phyloP scores from a whole-genome alignment of 768 basidiomycete genomes.

The Hericium erinaceus region DNA sequence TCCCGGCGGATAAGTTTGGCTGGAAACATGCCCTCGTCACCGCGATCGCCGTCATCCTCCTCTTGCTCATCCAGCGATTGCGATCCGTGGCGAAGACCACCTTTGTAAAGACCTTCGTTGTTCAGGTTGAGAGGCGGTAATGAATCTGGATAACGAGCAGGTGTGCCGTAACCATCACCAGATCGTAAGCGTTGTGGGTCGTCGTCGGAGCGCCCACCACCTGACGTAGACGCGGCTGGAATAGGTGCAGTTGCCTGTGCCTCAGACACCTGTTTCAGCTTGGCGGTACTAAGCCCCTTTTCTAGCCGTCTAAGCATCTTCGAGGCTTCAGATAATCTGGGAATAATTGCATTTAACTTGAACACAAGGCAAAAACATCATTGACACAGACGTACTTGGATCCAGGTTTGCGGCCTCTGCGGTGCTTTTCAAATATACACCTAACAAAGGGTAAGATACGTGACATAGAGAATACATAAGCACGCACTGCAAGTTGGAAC shows the following conservation, averaged over 20 bases:
- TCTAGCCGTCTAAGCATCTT: slow-evolving; percentile 84
- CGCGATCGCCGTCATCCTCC: slow-evolving; percentile 58
- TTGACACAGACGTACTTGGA: slow-evolving; percentile 57
- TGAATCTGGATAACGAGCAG: slow-evolving; percentile 33
- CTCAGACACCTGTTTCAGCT: slow-evolving; percentile 46
- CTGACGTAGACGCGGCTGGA: slow-evolving; percentile 19
- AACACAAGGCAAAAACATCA: neutral
- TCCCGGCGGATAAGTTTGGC: slow-evolving; percentile 67
- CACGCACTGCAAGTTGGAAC: slow-evolving; percentile 53
- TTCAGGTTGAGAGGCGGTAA: slow-evolving; percentile 40
- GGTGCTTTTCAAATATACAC: slow-evolving; percentile 83
- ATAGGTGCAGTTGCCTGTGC: slow-evolving; percentile 27
- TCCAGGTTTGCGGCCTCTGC: slow-evolving; percentile 80
- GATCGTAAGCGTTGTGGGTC: slow-evolving; percentile 8
- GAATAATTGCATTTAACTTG: slow-evolving; percentile 2
- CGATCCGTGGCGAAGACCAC: slow-evolving; percentile 6
- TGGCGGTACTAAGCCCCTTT: slow-evolving; percentile 71
- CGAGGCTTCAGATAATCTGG: slow-evolving; percentile 77
- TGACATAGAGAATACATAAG: neutral
- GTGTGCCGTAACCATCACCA: slow-evolving; percentile 21
- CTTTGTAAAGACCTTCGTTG: slow-evolving; percentile 7
- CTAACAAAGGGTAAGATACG: slow-evolving; percentile 28
- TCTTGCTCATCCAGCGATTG: slow-evolving; percentile 41
- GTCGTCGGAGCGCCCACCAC: slow-evolving; percentile 6
- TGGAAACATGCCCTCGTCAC: slow-evolving; percentile 60